Percentiles rank a stretch among this genome's conserved stretches.
Evolutionary conservation across 75 land plant genomes (phyloP).

Genomic region (Selaginella moellendorffii): DNA sequence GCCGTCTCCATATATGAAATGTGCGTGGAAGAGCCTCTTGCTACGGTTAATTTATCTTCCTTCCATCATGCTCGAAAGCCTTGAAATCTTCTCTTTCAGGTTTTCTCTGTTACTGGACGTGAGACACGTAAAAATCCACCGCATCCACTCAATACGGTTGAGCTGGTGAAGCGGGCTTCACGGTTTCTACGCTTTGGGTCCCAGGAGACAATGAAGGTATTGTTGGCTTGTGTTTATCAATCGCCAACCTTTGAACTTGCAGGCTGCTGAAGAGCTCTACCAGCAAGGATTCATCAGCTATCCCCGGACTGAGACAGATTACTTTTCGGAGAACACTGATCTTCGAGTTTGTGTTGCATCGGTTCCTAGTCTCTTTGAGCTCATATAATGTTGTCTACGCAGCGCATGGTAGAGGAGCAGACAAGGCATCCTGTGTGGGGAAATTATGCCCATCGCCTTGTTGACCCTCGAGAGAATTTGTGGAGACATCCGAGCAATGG

Average conservation of each 20-base stretch:
- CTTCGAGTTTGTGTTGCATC: constrained; percentile 39
- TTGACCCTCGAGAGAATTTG: constrained; percentile 56
- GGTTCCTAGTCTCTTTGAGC: not conserved
- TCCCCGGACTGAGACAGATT: constrained; percentile 92
- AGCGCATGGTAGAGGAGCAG: constrained; percentile 72
- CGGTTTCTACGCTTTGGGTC: constrained; percentile 83
- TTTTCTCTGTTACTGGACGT: constrained; percentile 50
- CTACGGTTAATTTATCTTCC: constrained; percentile 37
- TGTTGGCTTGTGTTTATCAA: too few species aligned
- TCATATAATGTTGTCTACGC: constrained; percentile 6
- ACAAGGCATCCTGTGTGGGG: constrained; percentile 76
- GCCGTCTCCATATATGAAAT: constrained; percentile 74
- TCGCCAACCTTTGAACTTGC: too few species aligned
- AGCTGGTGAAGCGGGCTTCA: constrained; percentile 86
- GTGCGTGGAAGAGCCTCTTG: constrained; percentile 77
- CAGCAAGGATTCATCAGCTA: constrained; percentile 92
- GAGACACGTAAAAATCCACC: constrained; percentile 78
- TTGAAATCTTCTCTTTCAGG: constrained; percentile 21
- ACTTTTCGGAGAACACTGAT: constrained; percentile 62
- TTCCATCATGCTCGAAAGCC: not conserved
- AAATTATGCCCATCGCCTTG: constrained; percentile 64
- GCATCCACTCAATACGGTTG: constrained; percentile 74
- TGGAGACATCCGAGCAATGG: constrained; percentile 92
- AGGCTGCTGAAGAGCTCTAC: constrained; percentile 87
- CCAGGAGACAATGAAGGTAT: constrained; percentile 87